phyloP scores from a whole-genome alignment of 1,284 basidiomycete genomes.

The Phenoliferia sp. region DNA sequence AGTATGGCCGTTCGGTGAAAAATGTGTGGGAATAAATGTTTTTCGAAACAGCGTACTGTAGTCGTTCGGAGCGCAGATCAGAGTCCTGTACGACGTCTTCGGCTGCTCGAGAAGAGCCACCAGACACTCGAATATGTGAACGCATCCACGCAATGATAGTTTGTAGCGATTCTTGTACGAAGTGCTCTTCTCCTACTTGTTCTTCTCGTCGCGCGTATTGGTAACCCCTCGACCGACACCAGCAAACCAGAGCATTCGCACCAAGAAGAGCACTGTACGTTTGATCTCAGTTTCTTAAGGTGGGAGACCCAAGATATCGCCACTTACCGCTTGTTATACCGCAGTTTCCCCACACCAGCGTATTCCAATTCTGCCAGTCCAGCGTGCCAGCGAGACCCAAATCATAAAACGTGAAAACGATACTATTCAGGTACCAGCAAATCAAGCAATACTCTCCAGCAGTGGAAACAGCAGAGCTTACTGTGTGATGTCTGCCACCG shows the following conservation, averaged over 20 bases:
- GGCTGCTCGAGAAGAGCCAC: too few species aligned
- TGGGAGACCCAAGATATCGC: neutral
- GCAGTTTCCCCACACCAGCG: conserved; percentile 43
- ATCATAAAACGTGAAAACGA: conserved; percentile 13
- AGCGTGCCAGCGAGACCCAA: conserved; percentile 7
- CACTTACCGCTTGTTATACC: conserved; percentile 5
- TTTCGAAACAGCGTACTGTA: too few species aligned
- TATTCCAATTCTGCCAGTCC: conserved; percentile 38
- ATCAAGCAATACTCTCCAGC: too few species aligned
- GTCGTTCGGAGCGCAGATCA: too few species aligned
- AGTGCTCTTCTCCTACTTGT: too few species aligned
- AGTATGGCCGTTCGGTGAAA: too few species aligned
- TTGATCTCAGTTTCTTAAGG: conserved; percentile 35
- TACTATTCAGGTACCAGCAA: too few species aligned
- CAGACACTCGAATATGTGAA: too few species aligned
- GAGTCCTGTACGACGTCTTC: too few species aligned
- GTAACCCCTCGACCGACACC: neutral
- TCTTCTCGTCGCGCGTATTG: neutral
- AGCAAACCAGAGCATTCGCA: conserved; percentile 32
- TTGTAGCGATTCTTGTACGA: too few species aligned
- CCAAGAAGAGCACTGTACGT: conserved; percentile 36
- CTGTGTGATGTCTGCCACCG: conserved; percentile 41
- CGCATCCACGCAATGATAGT: too few species aligned
- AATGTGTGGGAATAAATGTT: too few species aligned
- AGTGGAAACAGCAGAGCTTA: neutral